Evolutionary conservation across 2,329 filamentous ascomycete species (phyloP).

Genomic region (Trichoderma sp.): DNA sequence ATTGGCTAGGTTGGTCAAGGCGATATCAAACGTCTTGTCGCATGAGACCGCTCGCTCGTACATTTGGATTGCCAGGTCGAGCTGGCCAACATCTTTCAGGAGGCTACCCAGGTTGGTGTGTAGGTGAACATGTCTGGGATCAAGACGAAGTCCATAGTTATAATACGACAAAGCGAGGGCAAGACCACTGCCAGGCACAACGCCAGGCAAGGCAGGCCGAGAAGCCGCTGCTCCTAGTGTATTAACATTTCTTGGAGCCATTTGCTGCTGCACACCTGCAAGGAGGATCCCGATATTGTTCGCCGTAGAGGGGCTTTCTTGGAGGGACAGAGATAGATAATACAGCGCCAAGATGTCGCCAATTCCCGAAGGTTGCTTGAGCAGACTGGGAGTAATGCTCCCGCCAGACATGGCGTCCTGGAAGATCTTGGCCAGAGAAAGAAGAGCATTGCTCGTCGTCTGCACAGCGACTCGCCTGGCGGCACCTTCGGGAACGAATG

Average conservation of each 20-base stretch:
- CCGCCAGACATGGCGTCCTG: constrained; percentile 90
- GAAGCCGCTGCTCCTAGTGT: constrained; percentile 18
- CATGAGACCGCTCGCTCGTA: constrained; percentile 92
- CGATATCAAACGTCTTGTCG: constrained; percentile 94
- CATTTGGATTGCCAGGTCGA: constrained; percentile 91
- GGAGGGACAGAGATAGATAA: constrained; percentile 88
- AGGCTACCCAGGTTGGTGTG: constrained; percentile 96
- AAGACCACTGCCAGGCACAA: constrained; percentile 80
- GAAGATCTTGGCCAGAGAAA: constrained; percentile 95
- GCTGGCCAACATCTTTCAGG: constrained; percentile 91
- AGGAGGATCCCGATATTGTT: constrained; percentile 97
- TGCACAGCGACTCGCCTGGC: constrained; percentile 78
- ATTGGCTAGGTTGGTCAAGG: constrained; percentile 92
- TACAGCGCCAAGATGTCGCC: constrained; percentile 92
- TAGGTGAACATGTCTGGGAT: constrained; percentile 86
- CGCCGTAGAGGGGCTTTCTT: constrained; percentile 93
- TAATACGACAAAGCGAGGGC: constrained; percentile 90
- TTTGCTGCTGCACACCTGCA: constrained; percentile 79
- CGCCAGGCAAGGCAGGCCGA: constrained; percentile 64
- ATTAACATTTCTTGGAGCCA: constrained; percentile 32
- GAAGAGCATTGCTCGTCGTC: constrained; percentile 90
- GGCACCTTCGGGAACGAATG: constrained; percentile 65
- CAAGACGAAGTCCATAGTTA: constrained; percentile 84
- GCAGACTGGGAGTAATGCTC: constrained; percentile 50
- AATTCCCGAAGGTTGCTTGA: constrained; percentile 69